phyloP scores from a whole-genome alignment of 1,284 basidiomycete genomes.

The Termitomyces sp. region DNA sequence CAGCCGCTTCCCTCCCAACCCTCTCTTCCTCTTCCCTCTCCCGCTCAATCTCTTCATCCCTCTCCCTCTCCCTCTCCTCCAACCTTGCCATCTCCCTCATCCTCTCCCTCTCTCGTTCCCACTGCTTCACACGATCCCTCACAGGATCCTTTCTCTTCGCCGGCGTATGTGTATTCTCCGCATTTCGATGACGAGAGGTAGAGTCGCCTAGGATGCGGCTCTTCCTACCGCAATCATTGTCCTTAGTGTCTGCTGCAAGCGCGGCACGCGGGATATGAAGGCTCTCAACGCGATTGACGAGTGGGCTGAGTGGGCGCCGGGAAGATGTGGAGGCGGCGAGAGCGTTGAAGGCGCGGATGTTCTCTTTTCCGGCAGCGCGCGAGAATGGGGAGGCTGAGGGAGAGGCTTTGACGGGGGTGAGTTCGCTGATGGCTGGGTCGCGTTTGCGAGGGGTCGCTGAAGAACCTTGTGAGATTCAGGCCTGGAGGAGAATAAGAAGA shows the following conservation, averaged over 20 bases:
- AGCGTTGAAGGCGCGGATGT: conserved; percentile 18
- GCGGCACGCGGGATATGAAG: conserved; percentile 1
- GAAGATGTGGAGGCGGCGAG: conserved; percentile 13
- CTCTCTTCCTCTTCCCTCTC: conserved; percentile 24
- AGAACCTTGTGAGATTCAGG: conserved; percentile 1
- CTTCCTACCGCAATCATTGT: conserved; percentile 16
- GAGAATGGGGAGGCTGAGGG: conserved; percentile 33
- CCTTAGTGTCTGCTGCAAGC: conserved; percentile 7
- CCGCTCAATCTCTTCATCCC: conserved; percentile 35
- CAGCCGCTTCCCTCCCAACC: conserved; percentile 12
- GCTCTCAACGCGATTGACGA: conserved; percentile 19
- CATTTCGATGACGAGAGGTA: conserved; percentile 17
- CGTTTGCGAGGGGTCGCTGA: conserved; percentile 30
- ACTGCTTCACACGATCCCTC: conserved; percentile 47
- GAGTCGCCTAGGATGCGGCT: conserved; percentile 23
- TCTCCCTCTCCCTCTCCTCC: conserved; percentile 44
- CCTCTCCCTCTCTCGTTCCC: conserved; percentile 53
- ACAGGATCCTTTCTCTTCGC: conserved; percentile 35
- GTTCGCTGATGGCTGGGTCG: conserved; percentile 27
- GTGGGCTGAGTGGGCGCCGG: conserved; percentile 25
- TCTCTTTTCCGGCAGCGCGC: conserved; percentile 30
- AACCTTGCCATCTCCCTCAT: conserved; percentile 49
- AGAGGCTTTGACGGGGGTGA: conserved; percentile 46
- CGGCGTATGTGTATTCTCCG: conserved; percentile 21
- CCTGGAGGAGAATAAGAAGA: background rate